Percentiles rank a stretch among this genome's conserved stretches.
phyloP scores from a whole-genome alignment of 441 rosid genomes.

The Jatropha multifida region DNA sequence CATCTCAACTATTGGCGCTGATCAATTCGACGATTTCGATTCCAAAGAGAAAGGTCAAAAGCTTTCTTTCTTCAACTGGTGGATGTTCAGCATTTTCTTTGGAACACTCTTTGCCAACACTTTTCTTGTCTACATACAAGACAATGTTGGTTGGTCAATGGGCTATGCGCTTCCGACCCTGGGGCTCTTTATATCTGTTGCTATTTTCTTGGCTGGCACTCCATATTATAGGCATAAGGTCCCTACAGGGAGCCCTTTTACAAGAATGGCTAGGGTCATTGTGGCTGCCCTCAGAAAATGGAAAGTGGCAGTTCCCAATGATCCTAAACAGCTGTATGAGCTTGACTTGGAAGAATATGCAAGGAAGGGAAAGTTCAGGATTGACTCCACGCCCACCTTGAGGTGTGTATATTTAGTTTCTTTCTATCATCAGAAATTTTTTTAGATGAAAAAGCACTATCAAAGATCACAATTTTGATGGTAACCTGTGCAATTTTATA shows the following conservation, averaged over 20 bases:
- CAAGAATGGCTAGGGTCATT: constrained; percentile 69
- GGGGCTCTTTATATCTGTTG: constrained; percentile 61
- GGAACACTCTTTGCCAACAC: constrained; percentile 94
- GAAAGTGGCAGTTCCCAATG: constrained; percentile 41
- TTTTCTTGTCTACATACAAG: constrained; percentile 75
- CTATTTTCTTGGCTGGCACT: constrained; percentile 64
- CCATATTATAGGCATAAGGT: constrained; percentile 68
- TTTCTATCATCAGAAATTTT: neutral
- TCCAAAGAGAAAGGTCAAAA: constrained; percentile 69
- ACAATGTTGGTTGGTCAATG: constrained; percentile 79
- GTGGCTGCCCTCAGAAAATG: constrained; percentile 67
- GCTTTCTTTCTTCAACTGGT: constrained; percentile 96
- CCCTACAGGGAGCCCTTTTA: constrained; percentile 76
- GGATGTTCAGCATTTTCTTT: constrained; percentile 91
- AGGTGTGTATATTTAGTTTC: constrained; percentile 35
- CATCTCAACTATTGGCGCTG: constrained; percentile 90
- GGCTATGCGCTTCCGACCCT: constrained; percentile 80
- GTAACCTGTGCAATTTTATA: neutral
- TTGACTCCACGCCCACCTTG: constrained; percentile 58
- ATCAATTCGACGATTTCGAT: constrained; percentile 86
- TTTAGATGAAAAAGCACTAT: too few species aligned
- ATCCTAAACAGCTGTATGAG: constrained; percentile 55
- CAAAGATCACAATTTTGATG: neutral
- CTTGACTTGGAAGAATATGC: constrained; percentile 54
- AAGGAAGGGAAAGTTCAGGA: constrained; percentile 48